Conservation (phyloP, 2,329 filamentous ascomycete genomes). For the Aspergillus carbonarius region DNA sequence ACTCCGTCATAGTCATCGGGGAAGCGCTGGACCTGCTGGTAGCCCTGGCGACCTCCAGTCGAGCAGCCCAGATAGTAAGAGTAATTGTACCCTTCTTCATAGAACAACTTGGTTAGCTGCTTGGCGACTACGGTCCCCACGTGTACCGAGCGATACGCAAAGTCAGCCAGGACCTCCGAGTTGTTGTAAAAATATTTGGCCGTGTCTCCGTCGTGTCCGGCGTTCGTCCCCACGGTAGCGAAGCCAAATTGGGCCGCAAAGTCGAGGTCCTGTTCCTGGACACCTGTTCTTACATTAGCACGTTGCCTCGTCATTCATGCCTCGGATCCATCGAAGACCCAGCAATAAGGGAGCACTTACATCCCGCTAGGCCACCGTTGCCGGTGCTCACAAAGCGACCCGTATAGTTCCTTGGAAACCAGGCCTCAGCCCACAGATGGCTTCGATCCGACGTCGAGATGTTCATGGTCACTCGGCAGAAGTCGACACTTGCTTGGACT, state of each 20-base stretch:
- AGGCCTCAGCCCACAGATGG: slow-evolving; percentile 49
- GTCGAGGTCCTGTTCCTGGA: slow-evolving; percentile 46
- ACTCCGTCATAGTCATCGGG: slow-evolving; percentile 60
- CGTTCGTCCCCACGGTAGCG: slow-evolving; percentile 50
- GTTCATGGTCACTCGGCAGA: slow-evolving; percentile 46
- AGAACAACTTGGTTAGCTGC: slow-evolving; percentile 50
- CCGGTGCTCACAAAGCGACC: slow-evolving; percentile 50
- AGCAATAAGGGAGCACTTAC: slow-evolving; percentile 28
- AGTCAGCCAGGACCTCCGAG: slow-evolving; percentile 49
- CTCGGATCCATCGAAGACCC: too few species aligned
- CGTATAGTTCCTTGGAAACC: slow-evolving; percentile 49
- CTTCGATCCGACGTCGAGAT: slow-evolving; percentile 46
- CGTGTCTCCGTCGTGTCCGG: slow-evolving; percentile 51
- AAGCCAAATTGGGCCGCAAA: slow-evolving; percentile 48
- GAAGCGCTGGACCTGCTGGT: slow-evolving; percentile 54
- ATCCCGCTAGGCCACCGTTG: slow-evolving; percentile 51
- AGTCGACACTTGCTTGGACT: not conserved
- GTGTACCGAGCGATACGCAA: slow-evolving; percentile 48
- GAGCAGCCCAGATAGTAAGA: slow-evolving; percentile 55
- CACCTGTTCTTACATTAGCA: slow-evolving; percentile 31
- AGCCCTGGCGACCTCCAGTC: slow-evolving; percentile 59
- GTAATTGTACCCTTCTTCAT: slow-evolving; percentile 43
- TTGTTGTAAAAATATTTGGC: slow-evolving; percentile 49
- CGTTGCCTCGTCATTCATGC: not conserved
- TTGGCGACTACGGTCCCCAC: slow-evolving; percentile 50